phyloP scores from a whole-genome alignment of 2,329 filamentous ascomycete species.

The Phyllosticta capitalensis region DNA sequence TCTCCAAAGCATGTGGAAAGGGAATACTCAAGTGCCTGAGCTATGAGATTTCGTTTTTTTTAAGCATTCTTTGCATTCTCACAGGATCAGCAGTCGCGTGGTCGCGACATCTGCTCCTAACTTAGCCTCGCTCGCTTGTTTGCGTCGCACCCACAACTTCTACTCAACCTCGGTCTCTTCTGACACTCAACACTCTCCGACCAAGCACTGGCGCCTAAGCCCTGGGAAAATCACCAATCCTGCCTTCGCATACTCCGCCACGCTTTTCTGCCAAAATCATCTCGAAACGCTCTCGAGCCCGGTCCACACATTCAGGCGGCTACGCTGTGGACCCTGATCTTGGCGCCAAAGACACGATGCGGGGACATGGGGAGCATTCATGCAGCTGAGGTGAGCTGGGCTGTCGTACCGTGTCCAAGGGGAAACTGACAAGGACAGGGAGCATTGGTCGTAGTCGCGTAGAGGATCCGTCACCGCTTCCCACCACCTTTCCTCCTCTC shows the following conservation, averaged over 20 bases:
- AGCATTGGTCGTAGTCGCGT: background rate
- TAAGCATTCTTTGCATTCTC: too few species aligned
- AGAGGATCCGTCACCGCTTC: background rate
- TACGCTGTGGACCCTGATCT: background rate
- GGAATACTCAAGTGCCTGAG: too few species aligned
- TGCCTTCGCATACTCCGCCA: background rate
- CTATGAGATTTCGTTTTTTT: too few species aligned
- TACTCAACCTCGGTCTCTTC: background rate
- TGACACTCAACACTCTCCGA: background rate
- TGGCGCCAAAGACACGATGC: background rate
- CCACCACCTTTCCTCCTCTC: background rate
- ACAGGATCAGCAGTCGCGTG: too few species aligned
- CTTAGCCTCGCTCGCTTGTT: too few species aligned
- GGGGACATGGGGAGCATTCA: background rate
- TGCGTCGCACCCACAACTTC: background rate
- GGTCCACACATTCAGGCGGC: background rate
- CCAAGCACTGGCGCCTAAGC: background rate
- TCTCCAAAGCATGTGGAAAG: too few species aligned
- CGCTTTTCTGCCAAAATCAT: background rate
- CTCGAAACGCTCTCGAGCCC: background rate
- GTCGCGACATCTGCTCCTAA: too few species aligned
- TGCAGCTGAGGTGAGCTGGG: background rate
- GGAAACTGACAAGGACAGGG: background rate
- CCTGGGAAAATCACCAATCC: background rate
- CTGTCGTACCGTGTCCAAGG: background rate